Base-by-base conservation (phyloP, 805 yeast genomes). In the Saccharomycopsis sp. region DNA sequence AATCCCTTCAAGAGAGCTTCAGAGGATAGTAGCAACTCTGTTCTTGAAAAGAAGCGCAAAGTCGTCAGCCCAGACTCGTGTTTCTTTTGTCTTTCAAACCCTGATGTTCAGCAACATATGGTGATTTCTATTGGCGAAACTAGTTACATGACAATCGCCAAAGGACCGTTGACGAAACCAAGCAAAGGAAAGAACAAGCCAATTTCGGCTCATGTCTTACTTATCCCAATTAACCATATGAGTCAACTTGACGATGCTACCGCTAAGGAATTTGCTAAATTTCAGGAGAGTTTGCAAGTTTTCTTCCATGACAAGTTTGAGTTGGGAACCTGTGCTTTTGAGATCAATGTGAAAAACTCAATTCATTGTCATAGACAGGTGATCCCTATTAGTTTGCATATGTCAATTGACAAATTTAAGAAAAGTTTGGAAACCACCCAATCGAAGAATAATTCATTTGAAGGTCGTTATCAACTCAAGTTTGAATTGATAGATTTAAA, bases 41-140 rank as follows among this genome's bases (percentile, higher is more conserved):
- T 17, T 9, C 11, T 14, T 11, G 16, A 11, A 20, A 66, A 65
- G 52, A 61, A 64, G 43, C 47, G 51, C n/a, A 64, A 62, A 47
- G 61, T 57, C 0, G 76, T 85, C 2, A 57, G 71, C 0, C 87
- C 90, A 0, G 67, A 66, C 11, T 62, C 67, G 36, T 88, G 97
- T 57, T 88, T 85, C 62, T 85, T 88, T 56, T 88, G 96, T 58
- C 70, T 88, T 16, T 76, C 90, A 1, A 86, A 85, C 55, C 84
- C 95, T 0, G 72, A 79, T 11, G 70, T 84, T 4, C 89, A 82
- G 52, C 68, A 84, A 2, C 94, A 87, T 59, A 77, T 89, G 82
- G 75, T 88, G 9, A 70, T 87, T 1, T 75, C 93, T 0, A 81
- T 89, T 42, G 90, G 85, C 0, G 71, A 72, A 9, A 65, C 67